Evolutionary conservation across 345 rosid genomes (phyloP), one percentile per base, ranked within the genome.

Genomic region (Angophora floribunda): DNA sequence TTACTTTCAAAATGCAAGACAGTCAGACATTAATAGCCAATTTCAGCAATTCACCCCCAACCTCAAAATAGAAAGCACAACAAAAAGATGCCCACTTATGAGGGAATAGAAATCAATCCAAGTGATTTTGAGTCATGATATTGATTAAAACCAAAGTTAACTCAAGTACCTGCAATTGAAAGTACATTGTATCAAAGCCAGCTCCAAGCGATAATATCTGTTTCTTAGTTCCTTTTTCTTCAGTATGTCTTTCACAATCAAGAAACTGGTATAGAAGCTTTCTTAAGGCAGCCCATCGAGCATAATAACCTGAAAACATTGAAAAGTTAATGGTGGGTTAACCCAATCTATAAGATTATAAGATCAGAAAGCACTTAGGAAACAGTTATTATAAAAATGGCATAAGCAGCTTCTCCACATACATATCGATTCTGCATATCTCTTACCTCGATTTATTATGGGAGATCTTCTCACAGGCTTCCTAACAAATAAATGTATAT

Each of bases 181-280:
- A 98, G 91, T 87, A 98, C 7, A 93, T 95, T 45, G 98, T 98
- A 91, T 98, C 99, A 91, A 97, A 98, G 86, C 99, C 99, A 86
- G 99, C 97, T 89, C 99, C 99, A 87, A 98, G 96, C 13, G 99
- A 97, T 52, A 97, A 91, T 92, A 97, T 95, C 96, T 95, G 99
- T 92, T 95, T 98, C 95, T 93, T 95, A 2, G 89, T 22, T 13
- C 82, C 82, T 16, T 85, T 22, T 51, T 87, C 88, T 88, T 87
- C 92, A 36, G 89, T 78, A 50, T 87, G 90, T 86, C 85, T 86
- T 86, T 89, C 91, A 86, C 90, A 90, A 87, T 96, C 96, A 80
- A 96, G 95, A 92, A 98, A 97, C 92, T 96, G 99, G 91, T 86
- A 89, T 47, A 98, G 85, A 91, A 98, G 95, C 96, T 95, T 95